Conservation (phyloP, 1,139 yeast genomes). For the Kurtzmaniella natalensis region DNA sequence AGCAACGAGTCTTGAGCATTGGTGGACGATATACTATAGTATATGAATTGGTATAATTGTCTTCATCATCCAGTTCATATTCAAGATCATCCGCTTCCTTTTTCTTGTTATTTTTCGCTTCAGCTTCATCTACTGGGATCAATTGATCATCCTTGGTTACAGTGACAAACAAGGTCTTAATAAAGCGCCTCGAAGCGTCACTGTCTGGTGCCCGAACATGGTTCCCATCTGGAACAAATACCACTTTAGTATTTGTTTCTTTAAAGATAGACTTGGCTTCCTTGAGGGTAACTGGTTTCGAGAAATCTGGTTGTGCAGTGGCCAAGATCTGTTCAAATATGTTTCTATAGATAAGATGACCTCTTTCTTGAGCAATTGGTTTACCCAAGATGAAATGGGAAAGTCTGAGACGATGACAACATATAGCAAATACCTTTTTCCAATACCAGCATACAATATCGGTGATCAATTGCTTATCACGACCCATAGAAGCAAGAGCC, state of each 20-base stretch:
- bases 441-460: conserved; percentile 51
- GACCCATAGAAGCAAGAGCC: conserved; percentile 2
- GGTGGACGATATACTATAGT: conserved; percentile 88
- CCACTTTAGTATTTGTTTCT: conserved; percentile 38
- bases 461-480: conserved; percentile 16
- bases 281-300: conserved; percentile 49
- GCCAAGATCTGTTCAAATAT: conserved; percentile 35
- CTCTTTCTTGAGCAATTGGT: conserved; percentile 74
- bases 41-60: conserved; percentile 52
- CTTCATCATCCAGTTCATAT: conserved; percentile 44
- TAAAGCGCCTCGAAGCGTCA: conserved; percentile 65
- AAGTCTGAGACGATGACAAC: conserved; percentile 58
- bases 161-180: conserved; percentile 66
- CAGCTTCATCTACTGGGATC: conserved; percentile 28
- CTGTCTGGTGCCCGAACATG: conserved; percentile 83
- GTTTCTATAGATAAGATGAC: conserved; percentile 58
- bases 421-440: conserved; percentile 54
- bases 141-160: conserved; percentile 79
- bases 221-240: conserved; percentile 72
- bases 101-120: conserved; percentile 14
- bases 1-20: conserved; percentile 56
- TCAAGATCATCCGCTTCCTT: conserved; percentile 20
- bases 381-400: conserved; percentile 74
- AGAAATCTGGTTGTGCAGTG: conserved; percentile 50
- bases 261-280: conserved; percentile 45